Conservation (phyloP, 495 filamentous ascomycete genomes). For the Immersiella caudata region DNA sequence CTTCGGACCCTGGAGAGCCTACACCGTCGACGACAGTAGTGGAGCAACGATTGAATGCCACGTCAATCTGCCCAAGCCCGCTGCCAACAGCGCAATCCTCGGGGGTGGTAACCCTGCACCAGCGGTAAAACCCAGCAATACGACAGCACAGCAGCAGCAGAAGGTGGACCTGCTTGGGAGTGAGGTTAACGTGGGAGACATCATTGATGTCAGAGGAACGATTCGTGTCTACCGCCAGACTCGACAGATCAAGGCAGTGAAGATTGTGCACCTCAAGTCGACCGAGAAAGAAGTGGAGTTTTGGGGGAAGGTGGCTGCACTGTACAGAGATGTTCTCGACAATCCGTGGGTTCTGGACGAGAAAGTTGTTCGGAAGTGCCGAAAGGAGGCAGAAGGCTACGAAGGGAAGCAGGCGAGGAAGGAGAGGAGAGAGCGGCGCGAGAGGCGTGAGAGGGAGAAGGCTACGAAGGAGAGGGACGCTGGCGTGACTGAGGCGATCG, state of each 20-base stretch:
- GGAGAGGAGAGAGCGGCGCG: slow-evolving; percentile 34
- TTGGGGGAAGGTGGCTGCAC: slow-evolving; percentile 68
- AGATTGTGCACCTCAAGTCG: slow-evolving; percentile 58
- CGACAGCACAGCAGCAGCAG: slow-evolving; percentile 9
- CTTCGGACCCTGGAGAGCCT: slow-evolving; percentile 57
- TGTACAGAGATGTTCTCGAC: slow-evolving; percentile 64
- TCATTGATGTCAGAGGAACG: slow-evolving; percentile 78
- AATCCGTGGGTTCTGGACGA: slow-evolving; percentile 67
- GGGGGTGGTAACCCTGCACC: slow-evolving; percentile 5
- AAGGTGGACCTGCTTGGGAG: slow-evolving; percentile 19
- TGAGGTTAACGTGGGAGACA: slow-evolving; percentile 64
- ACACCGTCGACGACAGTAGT: slow-evolving; percentile 85
- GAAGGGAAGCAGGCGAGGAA: slow-evolving; percentile 44
- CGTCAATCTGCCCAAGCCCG: slow-evolving; percentile 17
- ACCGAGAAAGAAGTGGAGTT: slow-evolving; percentile 78
- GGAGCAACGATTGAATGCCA: slow-evolving; percentile 70
- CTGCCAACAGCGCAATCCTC: neutral
- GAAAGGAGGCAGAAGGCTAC: slow-evolving; percentile 50
- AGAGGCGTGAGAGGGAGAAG: neutral
- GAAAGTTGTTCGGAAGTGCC: slow-evolving; percentile 57
- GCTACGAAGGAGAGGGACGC: neutral
- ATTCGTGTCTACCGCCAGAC: slow-evolving; percentile 62
- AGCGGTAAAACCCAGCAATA: slow-evolving; percentile 14
- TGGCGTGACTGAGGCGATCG: neutral
- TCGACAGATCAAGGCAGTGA: slow-evolving; percentile 71